Evolutionary conservation across 2,329 filamentous ascomycete species (phyloP), one percentile per base, ranked within the genome.

Genomic region (Dissoconium aciculare): DNA sequence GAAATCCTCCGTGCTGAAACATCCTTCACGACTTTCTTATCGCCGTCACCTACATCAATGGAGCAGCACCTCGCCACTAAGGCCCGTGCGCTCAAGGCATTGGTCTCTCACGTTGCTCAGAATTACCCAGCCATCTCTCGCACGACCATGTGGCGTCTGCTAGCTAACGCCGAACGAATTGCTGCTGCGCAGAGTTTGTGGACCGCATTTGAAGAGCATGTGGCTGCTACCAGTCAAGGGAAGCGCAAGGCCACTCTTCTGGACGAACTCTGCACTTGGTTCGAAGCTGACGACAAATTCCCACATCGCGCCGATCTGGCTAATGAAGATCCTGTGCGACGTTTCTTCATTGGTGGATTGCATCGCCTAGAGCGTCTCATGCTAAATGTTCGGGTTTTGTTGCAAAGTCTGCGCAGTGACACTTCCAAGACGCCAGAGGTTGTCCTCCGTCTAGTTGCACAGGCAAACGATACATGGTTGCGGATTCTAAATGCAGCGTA

Each of bases 141-240:
- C 24, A 60, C 59, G 14, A 75, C 75, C 1, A 74, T 74, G 43
- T 95, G 85, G 84, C 66, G 69, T 39, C 58, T 98, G 17, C 61
- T 98, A n/a, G 80, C 75, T 64, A 75, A 87, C 47, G 87, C 87
- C 0, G 89, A 98, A 54, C 93, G 85, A 55, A 69, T 95, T 58
- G 73, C 78, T 26, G 80, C 84, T 19, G 82, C 83, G 11, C 67
- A 70, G 37, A 66, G 73, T 27, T 65, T 95, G 21, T 95, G 87
- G 84, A 74, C 74, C 38, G 65, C 71, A 31, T 83, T 92, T 47
- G 80, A 93, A 49, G 60, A 64, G 5, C 76, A 77, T 30, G 64
- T 75, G 5, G 63, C 39, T 10, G 31, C 40, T 30, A 35, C 35
- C 15, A 41, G 23, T 12, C 32, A 69, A 30, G 62, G 64, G 11